Evolutionary conservation across 345 rosid species (phyloP).

Genomic region (Eucalyptus camaldulensis): DNA sequence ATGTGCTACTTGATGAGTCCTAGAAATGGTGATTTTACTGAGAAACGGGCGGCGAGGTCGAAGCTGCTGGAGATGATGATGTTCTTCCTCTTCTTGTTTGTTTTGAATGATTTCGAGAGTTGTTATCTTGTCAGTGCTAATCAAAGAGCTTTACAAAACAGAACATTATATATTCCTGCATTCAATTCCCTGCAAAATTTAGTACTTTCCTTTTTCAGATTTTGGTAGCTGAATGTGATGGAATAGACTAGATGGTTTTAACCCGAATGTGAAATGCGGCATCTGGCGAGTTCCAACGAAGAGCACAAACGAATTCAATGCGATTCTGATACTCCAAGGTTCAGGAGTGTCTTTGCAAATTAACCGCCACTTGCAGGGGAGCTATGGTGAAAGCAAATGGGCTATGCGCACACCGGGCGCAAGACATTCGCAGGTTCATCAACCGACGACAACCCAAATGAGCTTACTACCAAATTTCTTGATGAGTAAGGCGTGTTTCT

Average conservation of each 20-base stretch:
- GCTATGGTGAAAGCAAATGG: too few species aligned
- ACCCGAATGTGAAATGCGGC: background rate
- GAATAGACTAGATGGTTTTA: background rate
- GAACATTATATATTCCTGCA: background rate
- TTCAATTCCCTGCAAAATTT: background rate
- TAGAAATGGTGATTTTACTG: background rate
- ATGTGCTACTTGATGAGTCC: background rate
- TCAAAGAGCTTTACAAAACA: background rate
- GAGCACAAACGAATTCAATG: background rate
- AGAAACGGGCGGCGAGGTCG: background rate
- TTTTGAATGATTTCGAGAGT: background rate
- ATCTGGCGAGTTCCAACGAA: background rate
- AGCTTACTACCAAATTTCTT: background rate
- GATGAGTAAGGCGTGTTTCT: background rate
- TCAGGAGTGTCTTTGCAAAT: background rate
- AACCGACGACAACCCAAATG: background rate
- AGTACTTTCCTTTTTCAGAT: background rate
- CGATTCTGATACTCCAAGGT: background rate
- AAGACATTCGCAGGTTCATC: background rate
- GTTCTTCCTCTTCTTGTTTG: background rate
- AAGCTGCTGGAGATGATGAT: background rate
- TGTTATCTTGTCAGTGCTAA: background rate
- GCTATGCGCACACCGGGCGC: background rate
- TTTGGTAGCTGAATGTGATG: background rate
- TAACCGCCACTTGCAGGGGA: background rate